Percentiles rank a stretch among this genome's conserved stretches.
These are phyloP conservation scores for Hypoxylon sp. DNA, from an alignment of 2,329 filamentous ascomycete species.

Conservation along the genomic window DNA sequence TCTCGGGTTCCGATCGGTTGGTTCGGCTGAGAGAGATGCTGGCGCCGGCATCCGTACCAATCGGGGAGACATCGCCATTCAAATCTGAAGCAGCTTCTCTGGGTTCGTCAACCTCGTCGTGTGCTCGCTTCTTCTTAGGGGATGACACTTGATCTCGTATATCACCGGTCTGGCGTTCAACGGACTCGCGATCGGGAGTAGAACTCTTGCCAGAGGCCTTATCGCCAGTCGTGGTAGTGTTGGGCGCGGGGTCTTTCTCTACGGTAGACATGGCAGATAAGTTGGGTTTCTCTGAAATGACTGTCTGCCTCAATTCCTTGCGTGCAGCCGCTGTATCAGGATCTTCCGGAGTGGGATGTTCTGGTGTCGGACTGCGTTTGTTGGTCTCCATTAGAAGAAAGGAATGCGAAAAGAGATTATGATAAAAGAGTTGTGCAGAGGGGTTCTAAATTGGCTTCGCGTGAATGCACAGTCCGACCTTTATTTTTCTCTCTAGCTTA, in stretches of 20 bases:
- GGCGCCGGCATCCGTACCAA: constrained; percentile 62
- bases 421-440: constrained; percentile 11
- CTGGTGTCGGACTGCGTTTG: constrained; percentile 52
- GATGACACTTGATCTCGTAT: constrained; percentile 68
- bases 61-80: constrained; percentile 58
- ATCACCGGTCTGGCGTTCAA: constrained; percentile 55
- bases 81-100: constrained; percentile 58
- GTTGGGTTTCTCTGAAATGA: constrained; percentile 68
- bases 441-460: constrained; percentile 4
- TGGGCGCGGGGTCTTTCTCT: constrained; percentile 46
- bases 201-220: constrained; percentile 37
- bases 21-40: constrained; percentile 61
- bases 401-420: constrained; percentile 6
- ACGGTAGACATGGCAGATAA: constrained; percentile 50
- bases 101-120: constrained; percentile 70
- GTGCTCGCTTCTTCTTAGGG: constrained; percentile 77
- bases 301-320: constrained; percentile 75
- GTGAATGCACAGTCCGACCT: not conserved
- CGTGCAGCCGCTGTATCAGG: constrained; percentile 74
- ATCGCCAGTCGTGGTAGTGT: constrained; percentile 34
- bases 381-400: constrained; percentile 47
- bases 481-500: not conserved
- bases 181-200: constrained; percentile 42
- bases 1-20: constrained; percentile 73
- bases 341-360: constrained; percentile 63